Evolutionary conservation across 345 rosid species (phyloP).

Genomic region (Adansonia digitata): DNA sequence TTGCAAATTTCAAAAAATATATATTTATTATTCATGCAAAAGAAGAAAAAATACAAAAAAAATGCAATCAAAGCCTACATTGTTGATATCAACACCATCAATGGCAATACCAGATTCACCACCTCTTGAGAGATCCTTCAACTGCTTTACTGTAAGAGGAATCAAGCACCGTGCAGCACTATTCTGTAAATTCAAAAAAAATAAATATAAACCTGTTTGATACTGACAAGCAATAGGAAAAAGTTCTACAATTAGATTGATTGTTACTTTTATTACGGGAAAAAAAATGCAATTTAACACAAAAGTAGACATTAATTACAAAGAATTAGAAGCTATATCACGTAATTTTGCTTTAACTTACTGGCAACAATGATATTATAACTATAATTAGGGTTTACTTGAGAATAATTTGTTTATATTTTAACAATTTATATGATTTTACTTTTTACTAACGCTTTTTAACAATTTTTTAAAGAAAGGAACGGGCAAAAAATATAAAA

Average conservation of each 20-base stretch:
- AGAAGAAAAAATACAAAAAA: background rate
- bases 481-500: background rate
- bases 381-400: background rate
- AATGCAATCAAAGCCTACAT: conserved; percentile 29
- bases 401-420: background rate
- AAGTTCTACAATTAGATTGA: background rate
- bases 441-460: background rate
- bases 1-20: background rate
- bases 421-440: background rate
- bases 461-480: background rate
- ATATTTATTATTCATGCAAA: background rate
- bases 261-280: background rate
- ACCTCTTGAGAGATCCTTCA: conserved; percentile 36
- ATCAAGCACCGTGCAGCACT: conserved; percentile 52
- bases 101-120: conserved; percentile 48
- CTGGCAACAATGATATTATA: background rate
- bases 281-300: background rate
- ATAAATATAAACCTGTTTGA: background rate
- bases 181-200: conserved; percentile 32
- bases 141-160: conserved; percentile 68
- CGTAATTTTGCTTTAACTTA: too few species aligned
- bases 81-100: conserved; percentile 59
- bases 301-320: background rate
- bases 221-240: background rate
- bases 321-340: too few species aligned